Evolutionary conservation across 768 basidiomycete genomes (phyloP).

Genomic region (Rhizopogon salebrosus): DNA sequence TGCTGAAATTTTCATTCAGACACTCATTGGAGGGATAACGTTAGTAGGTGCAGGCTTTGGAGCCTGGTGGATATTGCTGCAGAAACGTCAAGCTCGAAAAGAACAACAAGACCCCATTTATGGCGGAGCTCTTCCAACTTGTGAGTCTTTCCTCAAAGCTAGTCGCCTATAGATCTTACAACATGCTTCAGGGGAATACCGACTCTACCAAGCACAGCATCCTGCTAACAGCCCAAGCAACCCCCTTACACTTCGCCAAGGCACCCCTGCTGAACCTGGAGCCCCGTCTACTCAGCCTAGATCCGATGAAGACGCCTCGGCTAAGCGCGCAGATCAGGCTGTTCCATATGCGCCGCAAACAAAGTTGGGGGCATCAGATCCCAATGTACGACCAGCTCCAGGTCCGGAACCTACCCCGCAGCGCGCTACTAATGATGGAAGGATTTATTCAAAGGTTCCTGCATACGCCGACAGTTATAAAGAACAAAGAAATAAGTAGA

Average conservation of each 20-base stretch:
- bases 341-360: constrained; percentile 5
- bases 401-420: constrained; percentile 5
- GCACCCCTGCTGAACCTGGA: not conserved
- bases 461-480: constrained; percentile 1
- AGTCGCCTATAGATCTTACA: not conserved
- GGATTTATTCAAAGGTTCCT: constrained; percentile 7
- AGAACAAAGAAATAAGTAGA: not conserved
- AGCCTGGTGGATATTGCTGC: constrained; percentile 17
- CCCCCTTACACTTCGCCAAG: constrained; percentile 9
- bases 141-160: constrained; percentile 6
- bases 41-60: constrained; percentile 16
- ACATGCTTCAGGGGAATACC: constrained; percentile 20
- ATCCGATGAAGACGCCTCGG: not conserved
- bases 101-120: constrained; percentile 9
- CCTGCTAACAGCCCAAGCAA: constrained; percentile 10
- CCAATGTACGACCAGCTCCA: constrained; percentile 2
- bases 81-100: constrained; percentile 13
- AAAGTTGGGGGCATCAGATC: constrained; percentile 1
- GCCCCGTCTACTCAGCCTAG: not conserved
- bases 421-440: constrained; percentile 3
- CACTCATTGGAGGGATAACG: constrained; percentile 19
- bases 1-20: constrained; percentile 6
- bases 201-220: constrained; percentile 19
- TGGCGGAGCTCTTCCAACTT: constrained; percentile 11
- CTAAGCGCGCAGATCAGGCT: not conserved